These are phyloP conservation scores for Litchi chinensis DNA, from an alignment of 345 rosid species.

Conservation along the genomic window DNA sequence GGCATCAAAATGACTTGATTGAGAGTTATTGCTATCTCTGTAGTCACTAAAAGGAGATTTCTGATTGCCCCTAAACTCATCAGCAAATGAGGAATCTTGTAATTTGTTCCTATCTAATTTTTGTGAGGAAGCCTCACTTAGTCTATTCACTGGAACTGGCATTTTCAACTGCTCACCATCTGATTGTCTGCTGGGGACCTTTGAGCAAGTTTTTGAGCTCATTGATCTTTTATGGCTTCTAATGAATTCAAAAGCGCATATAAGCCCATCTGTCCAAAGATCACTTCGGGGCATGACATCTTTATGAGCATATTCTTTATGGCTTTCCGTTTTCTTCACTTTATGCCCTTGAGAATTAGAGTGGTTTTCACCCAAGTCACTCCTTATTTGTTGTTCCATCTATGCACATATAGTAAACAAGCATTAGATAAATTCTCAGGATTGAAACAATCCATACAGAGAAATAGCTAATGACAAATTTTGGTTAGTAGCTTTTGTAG, in stretches of 20 bases:
- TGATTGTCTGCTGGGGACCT: conserved; percentile 13
- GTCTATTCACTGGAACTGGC: conserved; percentile 29
- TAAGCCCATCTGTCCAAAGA: conserved; percentile 89
- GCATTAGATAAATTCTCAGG: background rate
- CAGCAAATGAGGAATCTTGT: conserved; percentile 26
- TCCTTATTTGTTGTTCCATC: conserved; percentile 23
- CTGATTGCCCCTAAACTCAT: conserved; percentile 28
- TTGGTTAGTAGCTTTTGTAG: background rate
- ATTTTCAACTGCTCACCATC: conserved; percentile 28
- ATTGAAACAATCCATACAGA: background rate
- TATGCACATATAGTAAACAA: conserved; percentile 2
- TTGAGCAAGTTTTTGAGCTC: conserved; percentile 33
- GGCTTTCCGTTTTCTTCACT: conserved; percentile 37
- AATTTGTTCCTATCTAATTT: conserved; percentile 28
- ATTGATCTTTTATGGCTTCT: conserved; percentile 41
- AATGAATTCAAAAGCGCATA: conserved; percentile 82
- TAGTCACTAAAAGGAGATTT: conserved; percentile 40
- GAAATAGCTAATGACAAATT: background rate
- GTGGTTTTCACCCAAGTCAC: conserved; percentile 25
- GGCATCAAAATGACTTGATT: conserved; percentile 33
- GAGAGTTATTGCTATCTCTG: conserved; percentile 37
- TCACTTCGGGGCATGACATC: conserved; percentile 54
- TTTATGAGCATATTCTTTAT: conserved; percentile 22
- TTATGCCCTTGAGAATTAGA: conserved; percentile 25
- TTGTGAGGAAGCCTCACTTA: conserved; percentile 30